Percentiles rank a stretch among this genome's conserved stretches.
These are phyloP conservation scores for Cercospora brassicicola DNA, from an alignment of 2,329 filamentous ascomycete species.

Conservation along the genomic window DNA sequence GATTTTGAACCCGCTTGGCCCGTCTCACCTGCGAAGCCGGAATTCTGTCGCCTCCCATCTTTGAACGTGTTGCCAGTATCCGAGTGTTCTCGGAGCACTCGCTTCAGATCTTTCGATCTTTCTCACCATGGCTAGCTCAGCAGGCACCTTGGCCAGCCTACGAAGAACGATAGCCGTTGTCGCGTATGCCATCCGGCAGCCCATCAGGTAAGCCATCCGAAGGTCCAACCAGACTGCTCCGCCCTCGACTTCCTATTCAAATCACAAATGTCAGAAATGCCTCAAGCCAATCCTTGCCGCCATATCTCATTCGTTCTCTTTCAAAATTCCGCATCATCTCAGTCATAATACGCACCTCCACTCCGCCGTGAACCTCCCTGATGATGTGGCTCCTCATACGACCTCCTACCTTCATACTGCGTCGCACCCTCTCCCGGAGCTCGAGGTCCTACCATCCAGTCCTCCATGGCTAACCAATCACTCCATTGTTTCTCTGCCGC, in stretches of 20 bases:
- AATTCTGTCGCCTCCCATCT: not conserved
- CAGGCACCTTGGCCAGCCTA: slow-evolving; percentile 3
- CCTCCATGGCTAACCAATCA: slow-evolving; percentile 93
- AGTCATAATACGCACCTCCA: not conserved
- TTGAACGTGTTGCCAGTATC: not conserved
- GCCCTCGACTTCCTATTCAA: slow-evolving; percentile 5
- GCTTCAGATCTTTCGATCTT: not conserved
- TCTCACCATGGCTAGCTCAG: not conserved
- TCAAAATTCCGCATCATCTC: not conserved
- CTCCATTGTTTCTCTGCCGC: slow-evolving; percentile 84
- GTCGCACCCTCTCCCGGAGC: slow-evolving; percentile 51
- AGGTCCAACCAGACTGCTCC: not conserved
- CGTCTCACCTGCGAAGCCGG: not conserved
- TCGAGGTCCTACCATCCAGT: slow-evolving; percentile 93
- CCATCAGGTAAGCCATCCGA: not conserved
- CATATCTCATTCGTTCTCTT: not conserved
- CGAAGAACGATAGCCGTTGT: slow-evolving; percentile 3
- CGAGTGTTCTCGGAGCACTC: not conserved
- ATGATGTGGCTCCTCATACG: not conserved
- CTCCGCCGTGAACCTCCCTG: not conserved
- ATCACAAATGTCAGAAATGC: not conserved
- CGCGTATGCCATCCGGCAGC: slow-evolving; percentile 8
- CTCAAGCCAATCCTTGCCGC: not conserved
- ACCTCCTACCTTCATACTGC: not conserved
- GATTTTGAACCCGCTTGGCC: not conserved